Percentiles rank a stretch among this genome's conserved stretches.
These are phyloP conservation scores for Tetrastigma voinierianum DNA, from an alignment of 164 flowering plant genomes.

Conservation along the genomic window DNA sequence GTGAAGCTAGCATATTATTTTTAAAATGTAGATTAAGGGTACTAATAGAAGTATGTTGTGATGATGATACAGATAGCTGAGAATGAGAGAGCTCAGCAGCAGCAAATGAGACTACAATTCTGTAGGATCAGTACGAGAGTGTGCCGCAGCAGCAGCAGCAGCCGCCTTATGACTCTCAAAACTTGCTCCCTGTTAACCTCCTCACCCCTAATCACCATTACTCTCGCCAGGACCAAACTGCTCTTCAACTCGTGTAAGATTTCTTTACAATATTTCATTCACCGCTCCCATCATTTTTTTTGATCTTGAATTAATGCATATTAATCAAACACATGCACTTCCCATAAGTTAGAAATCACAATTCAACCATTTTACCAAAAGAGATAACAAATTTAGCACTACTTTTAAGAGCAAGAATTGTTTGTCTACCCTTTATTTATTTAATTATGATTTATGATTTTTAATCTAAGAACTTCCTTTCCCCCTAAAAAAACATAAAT, in stretches of 20 bases:
- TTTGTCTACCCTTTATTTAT: no score
- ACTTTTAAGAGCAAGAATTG: no score
- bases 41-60: neutral
- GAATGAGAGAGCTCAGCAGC: constrained; percentile 30
- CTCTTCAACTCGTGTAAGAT: constrained; percentile 31
- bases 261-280: neutral
- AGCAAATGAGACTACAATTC: constrained; percentile 15
- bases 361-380: no score
- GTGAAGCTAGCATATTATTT: neutral
- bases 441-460: no score
- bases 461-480: no score
- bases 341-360: no score
- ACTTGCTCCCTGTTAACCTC: constrained; percentile 30
- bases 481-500: no score
- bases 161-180: constrained; percentile 20
- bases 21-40: neutral
- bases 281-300: no score
- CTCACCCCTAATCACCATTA: constrained; percentile 27
- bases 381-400: no score
- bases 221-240: constrained; percentile 13
- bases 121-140: constrained; percentile 15
- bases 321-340: no score
- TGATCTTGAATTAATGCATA: no score
- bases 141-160: constrained; percentile 20
- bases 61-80: constrained; percentile 43